Conservation (phyloP, 805 yeast genomes). For the Suhomyces emberorum region DNA sequence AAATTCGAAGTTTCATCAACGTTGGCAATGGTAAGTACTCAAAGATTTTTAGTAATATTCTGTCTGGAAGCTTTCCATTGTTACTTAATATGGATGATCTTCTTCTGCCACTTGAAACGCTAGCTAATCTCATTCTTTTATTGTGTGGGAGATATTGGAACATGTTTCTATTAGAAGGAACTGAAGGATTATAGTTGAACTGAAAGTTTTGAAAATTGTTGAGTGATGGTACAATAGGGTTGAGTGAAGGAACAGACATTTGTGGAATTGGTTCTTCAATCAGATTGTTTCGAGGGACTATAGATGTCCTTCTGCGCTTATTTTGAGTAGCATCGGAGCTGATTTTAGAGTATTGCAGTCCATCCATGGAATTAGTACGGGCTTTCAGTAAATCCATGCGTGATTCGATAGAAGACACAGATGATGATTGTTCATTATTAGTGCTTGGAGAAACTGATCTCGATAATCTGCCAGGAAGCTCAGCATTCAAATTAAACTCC, state of each 20-base stretch:
- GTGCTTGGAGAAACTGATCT: slow-evolving; percentile 11
- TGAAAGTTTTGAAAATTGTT: slow-evolving; percentile 29
- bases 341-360: background rate
- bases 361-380: background rate
- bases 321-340: slow-evolving; percentile 4
- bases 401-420: slow-evolving; percentile 13
- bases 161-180: slow-evolving; percentile 16
- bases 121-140: slow-evolving; percentile 49
- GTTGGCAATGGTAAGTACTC: slow-evolving; percentile 51
- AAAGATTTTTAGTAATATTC: slow-evolving; percentile 52
- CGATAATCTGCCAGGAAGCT: slow-evolving; percentile 5
- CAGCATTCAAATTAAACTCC: slow-evolving; percentile 10
- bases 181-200: slow-evolving; percentile 11
- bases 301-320: slow-evolving; percentile 13
- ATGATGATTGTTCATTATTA: slow-evolving; percentile 7
- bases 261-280: slow-evolving; percentile 13
- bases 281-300: background rate
- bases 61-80: slow-evolving; percentile 59
- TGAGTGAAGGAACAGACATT: slow-evolving; percentile 35
- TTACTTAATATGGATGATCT: slow-evolving; percentile 55
- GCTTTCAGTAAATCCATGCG: slow-evolving; percentile 1
- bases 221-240: slow-evolving; percentile 34
- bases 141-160: slow-evolving; percentile 56
- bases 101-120: slow-evolving; percentile 41
- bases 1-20: slow-evolving; percentile 56